A percentile compares a stretch with the other conserved stretches of the same genome.
These are phyloP conservation scores for Ogataea parapolymorpha DNA, from an alignment of 805 yeast species.

Conservation along the genomic window DNA sequence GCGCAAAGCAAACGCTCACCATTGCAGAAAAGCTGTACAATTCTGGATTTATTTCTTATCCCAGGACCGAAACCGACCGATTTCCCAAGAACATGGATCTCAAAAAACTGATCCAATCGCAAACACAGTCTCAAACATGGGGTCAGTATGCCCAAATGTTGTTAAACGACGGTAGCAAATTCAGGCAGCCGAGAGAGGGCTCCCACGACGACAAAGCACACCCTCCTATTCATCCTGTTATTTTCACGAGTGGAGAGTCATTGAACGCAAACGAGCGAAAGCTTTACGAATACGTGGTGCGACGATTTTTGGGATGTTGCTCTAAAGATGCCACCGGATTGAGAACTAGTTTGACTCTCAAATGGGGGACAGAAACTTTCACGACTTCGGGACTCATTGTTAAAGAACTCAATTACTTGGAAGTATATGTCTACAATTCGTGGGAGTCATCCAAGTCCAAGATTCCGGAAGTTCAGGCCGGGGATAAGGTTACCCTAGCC, in stretches of 20 bases:
- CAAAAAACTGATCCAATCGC: constrained; percentile 55
- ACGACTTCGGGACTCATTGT: constrained; percentile 73
- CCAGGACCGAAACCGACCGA: constrained; percentile 94
- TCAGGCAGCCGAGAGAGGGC: constrained; percentile 73
- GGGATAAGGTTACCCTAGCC: constrained; percentile 54
- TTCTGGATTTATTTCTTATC: constrained; percentile 85
- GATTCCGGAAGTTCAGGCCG: constrained; percentile 59
- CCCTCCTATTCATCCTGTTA: constrained; percentile 95
- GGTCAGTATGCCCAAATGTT: constrained; percentile 60
- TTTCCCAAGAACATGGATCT: constrained; percentile 80
- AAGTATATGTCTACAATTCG: constrained; percentile 70
- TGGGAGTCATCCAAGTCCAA: constrained; percentile 65
- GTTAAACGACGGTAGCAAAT: constrained; percentile 41
- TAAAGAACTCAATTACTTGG: constrained; percentile 69
- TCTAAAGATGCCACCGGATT: constrained; percentile 86
- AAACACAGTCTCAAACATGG: constrained; percentile 57
- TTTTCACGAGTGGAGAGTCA: constrained; percentile 23
- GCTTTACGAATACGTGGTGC: constrained; percentile 81
- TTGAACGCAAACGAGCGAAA: constrained; percentile 51
- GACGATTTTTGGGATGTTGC: constrained; percentile 89
- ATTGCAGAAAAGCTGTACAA: constrained; percentile 85
- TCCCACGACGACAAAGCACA: constrained; percentile 90
- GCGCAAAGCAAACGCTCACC: constrained; percentile 75
- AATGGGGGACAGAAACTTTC: constrained; percentile 80
- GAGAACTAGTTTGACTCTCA: constrained; percentile 54